Percentiles rank a stretch among this genome's conserved stretches.
Evolutionary conservation across 371 early-diverging fungal genomes (phyloP).

Genomic region (Nematocida sp.): DNA sequence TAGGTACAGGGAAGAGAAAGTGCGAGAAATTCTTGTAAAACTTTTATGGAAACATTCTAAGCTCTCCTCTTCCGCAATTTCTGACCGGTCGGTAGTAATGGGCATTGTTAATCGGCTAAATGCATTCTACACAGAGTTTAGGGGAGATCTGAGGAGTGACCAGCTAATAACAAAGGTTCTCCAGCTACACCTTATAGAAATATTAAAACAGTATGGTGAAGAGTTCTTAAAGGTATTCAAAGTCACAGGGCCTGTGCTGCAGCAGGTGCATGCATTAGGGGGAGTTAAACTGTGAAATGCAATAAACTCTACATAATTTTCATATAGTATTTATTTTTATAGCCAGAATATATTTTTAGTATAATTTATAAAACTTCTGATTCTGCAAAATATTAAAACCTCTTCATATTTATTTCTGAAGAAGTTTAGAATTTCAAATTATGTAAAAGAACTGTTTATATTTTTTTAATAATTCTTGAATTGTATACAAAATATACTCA

Average conservation of each 20-base stretch:
- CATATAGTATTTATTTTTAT: neutral
- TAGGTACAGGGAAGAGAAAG: conserved; percentile 56
- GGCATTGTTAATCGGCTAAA: conserved; percentile 56
- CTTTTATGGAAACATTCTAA: conserved; percentile 70
- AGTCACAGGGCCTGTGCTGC: conserved; percentile 39
- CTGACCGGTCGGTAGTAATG: conserved; percentile 41
- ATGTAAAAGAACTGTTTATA: too few species aligned
- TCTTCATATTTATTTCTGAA: too few species aligned
- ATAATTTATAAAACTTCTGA: too few species aligned
- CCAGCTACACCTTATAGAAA: conserved; percentile 64
- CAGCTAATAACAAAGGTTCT: conserved; percentile 59
- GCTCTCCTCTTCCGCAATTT: conserved; percentile 10
- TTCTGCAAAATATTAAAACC: too few species aligned
- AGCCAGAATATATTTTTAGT: too few species aligned
- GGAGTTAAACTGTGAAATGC: neutral
- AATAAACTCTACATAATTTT: conserved; percentile 20
- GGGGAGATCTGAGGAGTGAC: conserved; percentile 48
- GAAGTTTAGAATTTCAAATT: too few species aligned
- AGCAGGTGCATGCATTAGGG: conserved; percentile 17
- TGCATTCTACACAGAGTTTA: conserved; percentile 57
- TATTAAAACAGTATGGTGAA: conserved; percentile 53
- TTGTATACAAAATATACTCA: too few species aligned
- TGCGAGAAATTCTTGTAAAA: conserved; percentile 63
- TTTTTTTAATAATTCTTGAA: too few species aligned
- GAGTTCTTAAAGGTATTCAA: conserved; percentile 33